These are phyloP conservation scores for Eucalyptus pauciflora DNA, from an alignment of 345 rosid genomes.

Conservation along the genomic window DNA sequence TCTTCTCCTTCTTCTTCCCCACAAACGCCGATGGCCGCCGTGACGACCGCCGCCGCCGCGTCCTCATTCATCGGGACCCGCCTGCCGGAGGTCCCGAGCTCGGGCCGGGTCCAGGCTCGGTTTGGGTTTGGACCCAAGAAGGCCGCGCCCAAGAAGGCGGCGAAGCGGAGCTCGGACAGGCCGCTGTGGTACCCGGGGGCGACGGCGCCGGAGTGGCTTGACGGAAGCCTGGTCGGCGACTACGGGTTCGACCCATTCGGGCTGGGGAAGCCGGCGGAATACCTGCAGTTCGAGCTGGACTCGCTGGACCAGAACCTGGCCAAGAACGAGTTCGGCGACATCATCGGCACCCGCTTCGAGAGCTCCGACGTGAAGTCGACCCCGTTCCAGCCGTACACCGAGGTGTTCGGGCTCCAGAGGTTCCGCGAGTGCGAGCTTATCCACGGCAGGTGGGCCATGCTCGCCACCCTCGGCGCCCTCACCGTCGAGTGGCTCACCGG, in stretches of 20 bases:
- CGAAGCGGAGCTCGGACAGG: slow-evolving; percentile 19
- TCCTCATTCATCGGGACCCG: slow-evolving; percentile 59
- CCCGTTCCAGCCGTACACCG: slow-evolving; percentile 65
- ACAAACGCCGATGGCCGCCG: slow-evolving; percentile 33
- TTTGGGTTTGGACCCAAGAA: slow-evolving; percentile 47
- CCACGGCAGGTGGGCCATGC: slow-evolving; percentile 79
- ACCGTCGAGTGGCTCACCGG: slow-evolving; percentile 71
- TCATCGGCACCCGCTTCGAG: slow-evolving; percentile 55
- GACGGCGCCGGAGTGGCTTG: slow-evolving; percentile 48
- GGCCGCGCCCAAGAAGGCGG: slow-evolving; percentile 17
- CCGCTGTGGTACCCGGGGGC: slow-evolving; percentile 74
- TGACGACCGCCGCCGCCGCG: slow-evolving; percentile 47
- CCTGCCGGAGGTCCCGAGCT: slow-evolving; percentile 17
- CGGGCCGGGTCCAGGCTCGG: slow-evolving; percentile 39
- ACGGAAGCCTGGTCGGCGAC: slow-evolving; percentile 63
- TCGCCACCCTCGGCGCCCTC: slow-evolving; percentile 71
- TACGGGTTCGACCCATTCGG: slow-evolving; percentile 80
- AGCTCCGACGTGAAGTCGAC: slow-evolving; percentile 33
- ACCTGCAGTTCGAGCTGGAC: slow-evolving; percentile 60
- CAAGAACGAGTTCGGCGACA: slow-evolving; percentile 41
- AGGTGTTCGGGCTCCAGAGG: slow-evolving; percentile 70
- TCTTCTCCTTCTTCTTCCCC: neutral
- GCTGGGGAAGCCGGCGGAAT: slow-evolving; percentile 62
- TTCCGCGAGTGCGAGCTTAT: slow-evolving; percentile 77
- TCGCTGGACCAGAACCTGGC: slow-evolving; percentile 72